Evolutionary conservation across 495 filamentous ascomycete species (phyloP), one percentile per base, ranked within the genome.

Genomic region (Darksidea phi): DNA sequence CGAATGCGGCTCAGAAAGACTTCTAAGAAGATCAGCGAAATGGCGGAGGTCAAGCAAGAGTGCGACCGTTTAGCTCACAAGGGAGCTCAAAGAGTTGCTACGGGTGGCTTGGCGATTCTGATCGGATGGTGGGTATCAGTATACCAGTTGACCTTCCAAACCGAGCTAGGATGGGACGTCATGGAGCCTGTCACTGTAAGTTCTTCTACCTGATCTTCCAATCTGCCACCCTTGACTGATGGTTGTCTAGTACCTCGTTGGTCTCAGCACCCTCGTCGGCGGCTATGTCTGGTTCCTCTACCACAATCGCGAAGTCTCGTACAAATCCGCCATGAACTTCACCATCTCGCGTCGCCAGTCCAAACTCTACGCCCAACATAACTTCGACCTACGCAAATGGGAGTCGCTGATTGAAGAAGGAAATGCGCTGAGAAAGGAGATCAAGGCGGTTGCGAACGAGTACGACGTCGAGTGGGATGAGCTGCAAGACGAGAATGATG

Each of bases 391-490:
- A 11, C 74, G 80, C 18, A 82, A 82, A 54, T 97, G 91, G 91
- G 87, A 94, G 67, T 73, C 73, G 1, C 64, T 95, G 47, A 80
- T 95, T n/a, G 84, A 91, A 49, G 88, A 94, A 50, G 90, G 84
- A 0, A 97, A 96, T 69, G 74, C 82, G 25, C 72, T 97, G 57
- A 72, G 93, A 21, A 81, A 78, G 64, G 93, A 97, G 74, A 91
- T 97, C 59, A 88, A 86, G 71, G 79, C 74, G 5, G 85, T 96
- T 38, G 90, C 93, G 0, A 82, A 85, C 23, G 89, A 96, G 71
- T 96, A 96, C 74, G 91, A 94, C 67, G 89, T 90, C n/a, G 89
- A 91, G 20, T 97, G 91, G 92, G 83, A 97, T 74, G 92, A 97
- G 75, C 80, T 75, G 48, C 76, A 77, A 50, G 90, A 96, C 72